Percentiles rank a stretch among this genome's conserved stretches.
These are phyloP conservation scores for Pseudogymnoascus destructans DNA, from an alignment of 2,329 filamentous ascomycete genomes.

Conservation along the genomic window DNA sequence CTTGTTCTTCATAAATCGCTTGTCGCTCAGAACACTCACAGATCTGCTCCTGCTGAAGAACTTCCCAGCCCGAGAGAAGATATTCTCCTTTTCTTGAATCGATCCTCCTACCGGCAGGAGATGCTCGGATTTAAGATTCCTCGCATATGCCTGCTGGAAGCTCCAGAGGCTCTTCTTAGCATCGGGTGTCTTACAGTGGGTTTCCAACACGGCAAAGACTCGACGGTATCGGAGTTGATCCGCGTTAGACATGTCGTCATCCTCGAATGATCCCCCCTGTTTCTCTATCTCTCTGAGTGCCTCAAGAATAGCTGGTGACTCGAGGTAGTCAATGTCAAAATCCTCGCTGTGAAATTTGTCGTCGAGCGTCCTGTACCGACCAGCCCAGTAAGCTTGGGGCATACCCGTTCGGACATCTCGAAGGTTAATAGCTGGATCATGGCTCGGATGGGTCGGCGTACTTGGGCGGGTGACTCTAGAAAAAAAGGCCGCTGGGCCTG, in stretches of 20 bases:
- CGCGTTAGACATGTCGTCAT: constrained; percentile 18
- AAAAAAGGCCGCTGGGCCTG: constrained; percentile 7
- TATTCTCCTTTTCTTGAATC: neutral
- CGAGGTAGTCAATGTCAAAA: constrained; percentile 17
- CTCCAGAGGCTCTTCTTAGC: constrained; percentile 35
- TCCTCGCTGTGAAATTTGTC: constrained; percentile 39
- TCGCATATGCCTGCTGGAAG: constrained; percentile 40
- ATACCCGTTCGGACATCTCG: constrained; percentile 31
- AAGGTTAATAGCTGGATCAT: constrained; percentile 15
- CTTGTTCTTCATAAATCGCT: neutral
- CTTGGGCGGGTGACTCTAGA: constrained; percentile 9
- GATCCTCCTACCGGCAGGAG: constrained; percentile 30
- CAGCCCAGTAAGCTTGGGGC: constrained; percentile 45
- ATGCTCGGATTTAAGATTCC: constrained; percentile 26
- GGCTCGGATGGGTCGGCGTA: constrained; percentile 10
- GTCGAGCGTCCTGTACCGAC: constrained; percentile 43
- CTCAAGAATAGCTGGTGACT: constrained; percentile 10
- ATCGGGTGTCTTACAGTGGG: constrained; percentile 34
- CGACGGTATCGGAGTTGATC: constrained; percentile 33
- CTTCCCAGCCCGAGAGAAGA: neutral
- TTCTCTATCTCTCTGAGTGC: neutral
- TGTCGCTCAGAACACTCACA: neutral
- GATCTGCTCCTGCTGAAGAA: neutral
- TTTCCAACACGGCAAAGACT: constrained; percentile 35
- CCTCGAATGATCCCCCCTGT: neutral